phyloP scores from a whole-genome alignment of 2,329 filamentous ascomycete species.

The Paraconiothyrium sp. region DNA sequence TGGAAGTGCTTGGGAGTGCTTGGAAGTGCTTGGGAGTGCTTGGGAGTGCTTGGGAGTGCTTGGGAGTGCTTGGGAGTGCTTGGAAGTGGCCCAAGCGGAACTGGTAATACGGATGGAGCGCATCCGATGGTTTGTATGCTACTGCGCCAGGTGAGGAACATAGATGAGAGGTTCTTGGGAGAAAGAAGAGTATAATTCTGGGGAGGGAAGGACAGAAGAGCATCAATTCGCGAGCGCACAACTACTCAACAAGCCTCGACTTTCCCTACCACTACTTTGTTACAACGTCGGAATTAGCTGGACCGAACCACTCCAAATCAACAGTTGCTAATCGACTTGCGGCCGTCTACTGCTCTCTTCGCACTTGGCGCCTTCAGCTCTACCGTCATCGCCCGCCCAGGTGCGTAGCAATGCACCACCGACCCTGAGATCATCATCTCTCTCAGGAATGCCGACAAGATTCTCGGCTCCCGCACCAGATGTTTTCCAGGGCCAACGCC shows the following conservation, averaged over 20 bases:
- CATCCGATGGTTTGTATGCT: background rate
- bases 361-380: conserved; percentile 4
- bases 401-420: conserved; percentile 9
- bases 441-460: conserved; percentile 12
- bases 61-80: background rate
- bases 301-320: background rate
- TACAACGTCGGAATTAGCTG: background rate
- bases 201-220: background rate
- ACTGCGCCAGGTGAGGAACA: background rate
- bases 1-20: no score
- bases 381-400: conserved; percentile 11
- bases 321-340: background rate
- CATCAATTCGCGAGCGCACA: background rate
- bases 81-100: background rate
- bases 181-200: conserved; percentile 4
- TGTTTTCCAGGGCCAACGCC: conserved; percentile 4
- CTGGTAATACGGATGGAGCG: background rate
- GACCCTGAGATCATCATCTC: conserved; percentile 14
- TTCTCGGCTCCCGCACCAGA: conserved; percentile 13
- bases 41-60: background rate
- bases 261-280: background rate
- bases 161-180: background rate
- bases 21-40: background rate
- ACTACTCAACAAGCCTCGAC: background rate
- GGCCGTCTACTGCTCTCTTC: conserved; percentile 10